Evolutionary conservation across 371 early-diverging fungal species (phyloP).

Genomic region (Mucor sp.): DNA sequence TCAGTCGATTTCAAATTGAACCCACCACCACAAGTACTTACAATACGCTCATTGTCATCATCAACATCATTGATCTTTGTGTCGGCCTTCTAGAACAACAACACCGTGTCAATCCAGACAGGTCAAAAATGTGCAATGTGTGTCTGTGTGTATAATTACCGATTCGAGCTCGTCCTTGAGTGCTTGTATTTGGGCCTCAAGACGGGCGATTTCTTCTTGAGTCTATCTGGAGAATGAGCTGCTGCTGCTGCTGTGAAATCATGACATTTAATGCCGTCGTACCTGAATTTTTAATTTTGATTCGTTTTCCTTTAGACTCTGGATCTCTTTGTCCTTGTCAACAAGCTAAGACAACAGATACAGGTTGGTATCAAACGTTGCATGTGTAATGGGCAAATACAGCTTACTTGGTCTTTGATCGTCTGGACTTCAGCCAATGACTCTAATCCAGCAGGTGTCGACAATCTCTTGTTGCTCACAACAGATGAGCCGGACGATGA

Average conservation of each 20-base stretch:
- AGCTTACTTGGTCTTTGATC: constrained; percentile 31
- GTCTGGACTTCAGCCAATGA: constrained; percentile 23
- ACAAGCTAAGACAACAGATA: constrained; percentile 3
- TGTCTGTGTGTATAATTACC: not conserved
- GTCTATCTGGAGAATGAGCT: not conserved
- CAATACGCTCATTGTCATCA: not conserved
- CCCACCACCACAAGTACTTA: not conserved
- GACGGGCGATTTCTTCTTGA: constrained; percentile 5
- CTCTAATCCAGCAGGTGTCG: constrained; percentile 24
- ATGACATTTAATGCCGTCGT: not conserved
- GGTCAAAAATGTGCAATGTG: not conserved
- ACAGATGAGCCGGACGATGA: not conserved
- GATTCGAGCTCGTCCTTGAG: not conserved
- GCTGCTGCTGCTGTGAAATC: not conserved
- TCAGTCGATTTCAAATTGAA: constrained; percentile 3
- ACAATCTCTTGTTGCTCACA: constrained; percentile 11
- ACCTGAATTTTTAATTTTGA: constrained; percentile 13
- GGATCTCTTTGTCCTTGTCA: constrained; percentile 29
- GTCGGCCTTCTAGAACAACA: not conserved
- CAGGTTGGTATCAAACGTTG: not conserved
- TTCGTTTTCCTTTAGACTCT: constrained; percentile 29
- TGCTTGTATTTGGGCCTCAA: constrained; percentile 1
- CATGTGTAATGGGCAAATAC: not conserved
- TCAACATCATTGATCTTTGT: not conserved
- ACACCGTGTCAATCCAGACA: not conserved